A percentile compares a stretch with the other conserved stretches of the same genome.
Conservation (phyloP, 2,329 filamentous ascomycete genomes). For the Alternaria longipes region DNA sequence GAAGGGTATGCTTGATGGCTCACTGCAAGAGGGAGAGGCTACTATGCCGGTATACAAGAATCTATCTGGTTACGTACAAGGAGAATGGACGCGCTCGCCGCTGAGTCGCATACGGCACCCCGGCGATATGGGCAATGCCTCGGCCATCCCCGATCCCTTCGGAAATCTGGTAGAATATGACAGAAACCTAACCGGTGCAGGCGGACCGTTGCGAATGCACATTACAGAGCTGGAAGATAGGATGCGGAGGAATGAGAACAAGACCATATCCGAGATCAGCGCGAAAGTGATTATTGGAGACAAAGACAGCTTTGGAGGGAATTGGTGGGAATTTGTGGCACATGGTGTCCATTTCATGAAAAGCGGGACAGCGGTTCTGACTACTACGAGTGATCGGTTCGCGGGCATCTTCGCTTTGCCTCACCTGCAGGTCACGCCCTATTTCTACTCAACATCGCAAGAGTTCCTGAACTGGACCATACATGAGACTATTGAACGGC, state of each 20-base stretch:
- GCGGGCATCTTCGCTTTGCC: slow-evolving; percentile 90
- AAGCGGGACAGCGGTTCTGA: slow-evolving; percentile 81
- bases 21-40: slow-evolving; percentile 45
- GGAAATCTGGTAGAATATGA: slow-evolving; percentile 69
- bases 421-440: slow-evolving; percentile 73
- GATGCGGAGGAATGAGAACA: slow-evolving; percentile 43
- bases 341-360: slow-evolving; percentile 87
- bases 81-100: slow-evolving; percentile 74
- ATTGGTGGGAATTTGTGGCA: slow-evolving; percentile 80
- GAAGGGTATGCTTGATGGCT: slow-evolving; percentile 43
- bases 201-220: slow-evolving; percentile 73
- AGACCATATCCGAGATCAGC: slow-evolving; percentile 71
- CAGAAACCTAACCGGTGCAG: slow-evolving; percentile 78
- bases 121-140: slow-evolving; percentile 58
- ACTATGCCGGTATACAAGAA: slow-evolving; percentile 76
- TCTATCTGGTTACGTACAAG: slow-evolving; percentile 77
- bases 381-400: slow-evolving; percentile 87
- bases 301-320: slow-evolving; percentile 68
- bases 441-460: slow-evolving; percentile 58
- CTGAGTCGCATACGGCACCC: slow-evolving; percentile 59
- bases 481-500: slow-evolving; percentile 70
- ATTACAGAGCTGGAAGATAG: slow-evolving; percentile 64
- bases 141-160: slow-evolving; percentile 74
- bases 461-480: slow-evolving; percentile 78
- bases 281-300: slow-evolving; percentile 79